phyloP scores from a whole-genome alignment of 148 eudicot species.

The Silene conica region DNA sequence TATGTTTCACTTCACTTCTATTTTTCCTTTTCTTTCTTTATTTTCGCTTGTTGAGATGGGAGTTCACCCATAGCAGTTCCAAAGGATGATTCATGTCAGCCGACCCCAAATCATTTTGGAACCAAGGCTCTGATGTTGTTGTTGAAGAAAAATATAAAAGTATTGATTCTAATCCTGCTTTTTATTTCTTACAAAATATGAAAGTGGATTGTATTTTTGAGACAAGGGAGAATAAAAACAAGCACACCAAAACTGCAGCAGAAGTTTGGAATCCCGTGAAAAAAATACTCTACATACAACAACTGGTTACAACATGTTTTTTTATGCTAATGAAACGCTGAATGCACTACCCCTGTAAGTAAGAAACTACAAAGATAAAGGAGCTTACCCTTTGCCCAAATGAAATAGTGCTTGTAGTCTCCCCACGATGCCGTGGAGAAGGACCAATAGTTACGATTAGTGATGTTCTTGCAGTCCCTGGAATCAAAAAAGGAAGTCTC shows the following conservation, averaged over 20 bases:
- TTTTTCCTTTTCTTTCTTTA: too few relatives aligned
- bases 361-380: constrained; percentile 4
- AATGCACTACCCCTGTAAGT: not conserved
- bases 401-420: constrained; percentile 86
- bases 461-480: constrained; percentile 95
- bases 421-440: constrained; percentile 95
- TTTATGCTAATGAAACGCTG: not conserved
- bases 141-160: too few relatives aligned
- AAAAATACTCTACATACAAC: not conserved
- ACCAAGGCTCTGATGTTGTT: too few relatives aligned
- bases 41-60: too few relatives aligned
- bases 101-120: too few relatives aligned
- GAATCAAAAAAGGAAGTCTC: constrained; percentile 21
- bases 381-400: constrained; percentile 92
- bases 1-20: too few relatives aligned
- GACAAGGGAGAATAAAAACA: too few relatives aligned
- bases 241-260: not conserved
- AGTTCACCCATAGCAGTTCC: too few relatives aligned
- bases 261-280: not conserved
- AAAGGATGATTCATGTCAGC: too few relatives aligned
- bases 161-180: too few relatives aligned
- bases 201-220: too few relatives aligned
- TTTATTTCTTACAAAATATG: too few relatives aligned
- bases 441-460: constrained; percentile 85
- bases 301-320: not conserved